These are phyloP conservation scores for Aspergillus versicolor DNA, from an alignment of 2,329 filamentous ascomycete species.

Conservation along the genomic window DNA sequence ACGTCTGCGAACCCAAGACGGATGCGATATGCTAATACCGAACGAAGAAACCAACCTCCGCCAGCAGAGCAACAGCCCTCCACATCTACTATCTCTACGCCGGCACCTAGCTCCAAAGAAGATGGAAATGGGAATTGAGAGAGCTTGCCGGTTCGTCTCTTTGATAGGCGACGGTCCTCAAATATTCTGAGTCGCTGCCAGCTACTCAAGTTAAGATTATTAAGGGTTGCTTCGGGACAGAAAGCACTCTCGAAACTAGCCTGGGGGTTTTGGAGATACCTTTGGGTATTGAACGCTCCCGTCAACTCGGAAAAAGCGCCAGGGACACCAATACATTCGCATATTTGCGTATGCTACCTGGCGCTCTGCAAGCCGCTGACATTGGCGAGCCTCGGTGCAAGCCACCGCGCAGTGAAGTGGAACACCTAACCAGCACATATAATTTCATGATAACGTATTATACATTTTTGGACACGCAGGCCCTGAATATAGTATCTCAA, in stretches of 20 bases:
- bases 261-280: neutral
- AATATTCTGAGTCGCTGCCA: neutral
- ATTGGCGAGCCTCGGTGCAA: neutral
- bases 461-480: constrained; percentile 1
- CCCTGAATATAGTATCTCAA: neutral
- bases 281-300: neutral
- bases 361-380: neutral
- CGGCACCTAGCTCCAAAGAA: neutral
- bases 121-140: neutral
- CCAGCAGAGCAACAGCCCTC: neutral
- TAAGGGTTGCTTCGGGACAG: neutral
- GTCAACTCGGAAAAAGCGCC: neutral
- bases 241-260: neutral
- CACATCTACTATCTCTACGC: neutral
- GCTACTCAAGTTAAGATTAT: too few relatives aligned
- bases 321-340: neutral
- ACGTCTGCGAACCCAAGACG: neutral
- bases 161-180: neutral
- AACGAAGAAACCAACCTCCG: neutral
- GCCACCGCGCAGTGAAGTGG: neutral
- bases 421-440: neutral
- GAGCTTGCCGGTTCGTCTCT: neutral
- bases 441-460: constrained; percentile 1
- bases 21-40: neutral
- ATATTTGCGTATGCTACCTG: neutral